Base-by-base conservation (phyloP, 768 basidiomycete genomes). In the Phaffia australis region DNA sequence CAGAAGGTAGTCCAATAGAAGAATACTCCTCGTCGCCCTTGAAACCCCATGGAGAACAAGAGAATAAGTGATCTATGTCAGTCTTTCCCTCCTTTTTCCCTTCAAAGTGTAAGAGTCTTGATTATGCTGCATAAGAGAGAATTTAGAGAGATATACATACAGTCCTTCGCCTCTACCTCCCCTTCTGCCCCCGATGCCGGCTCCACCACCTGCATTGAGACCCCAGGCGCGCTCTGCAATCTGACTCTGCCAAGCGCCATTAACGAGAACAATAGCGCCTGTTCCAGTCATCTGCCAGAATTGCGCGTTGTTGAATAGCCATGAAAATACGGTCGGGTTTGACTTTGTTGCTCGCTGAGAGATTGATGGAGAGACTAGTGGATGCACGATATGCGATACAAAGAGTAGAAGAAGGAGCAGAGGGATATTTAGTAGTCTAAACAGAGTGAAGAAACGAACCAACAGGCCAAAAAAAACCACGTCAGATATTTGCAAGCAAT, bases 1-100 rank as follows among this genome's bases (percentile, higher is more conserved):
- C 32, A 73, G 71, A 62, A 75, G 73, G 64, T 75, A 74, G 65
- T 72, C 70, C 51, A 76, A 74, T 29, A 77, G 60, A n/a, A 74
- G 32, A 46, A 77, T 66, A 2, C 57, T 52, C 16, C 64, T 29
- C n/a, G 64, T 60, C 49, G 64, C 48, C 16, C 64, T 65, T 50
- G 5, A 18, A n/a, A 7, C 8, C 2, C n/a, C 49, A 48, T 5
- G n/a, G 0, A 72, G 66, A 2, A 72, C 56, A 11, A 73, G 27
- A 19, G 69, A 32, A 7, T 69, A 49, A 51, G 72, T 64, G 23
- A 72, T 32, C 46, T 62, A 63, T n/a, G 64, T 54, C 58, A 72
- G 60, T 30, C n/a, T 25, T 25, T 27, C 23, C 23, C 23, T 52
- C 32, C 19, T 30, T 21, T 30, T 61, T 60, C 23, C 11, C 35